Conservation (phyloP, 176 grass and related monocot genomes). For the Oryza meyeriana region DNA sequence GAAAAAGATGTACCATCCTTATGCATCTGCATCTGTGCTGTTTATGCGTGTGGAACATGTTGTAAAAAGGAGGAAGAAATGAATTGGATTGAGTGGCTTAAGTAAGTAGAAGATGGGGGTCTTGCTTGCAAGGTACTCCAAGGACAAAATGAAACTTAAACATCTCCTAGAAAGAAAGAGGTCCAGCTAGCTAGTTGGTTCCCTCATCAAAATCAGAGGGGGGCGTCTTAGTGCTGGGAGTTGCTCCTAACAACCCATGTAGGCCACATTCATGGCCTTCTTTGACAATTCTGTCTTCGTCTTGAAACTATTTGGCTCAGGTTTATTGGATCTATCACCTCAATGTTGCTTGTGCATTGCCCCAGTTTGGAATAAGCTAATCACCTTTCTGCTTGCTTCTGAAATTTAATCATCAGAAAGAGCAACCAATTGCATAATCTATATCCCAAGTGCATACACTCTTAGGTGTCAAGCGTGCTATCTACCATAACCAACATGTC, state of each 20-base stretch:
- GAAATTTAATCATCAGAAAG: not conserved
- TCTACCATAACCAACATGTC: not conserved
- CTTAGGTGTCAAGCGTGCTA: slow-evolving; percentile 18
- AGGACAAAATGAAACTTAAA: slow-evolving; percentile 28
- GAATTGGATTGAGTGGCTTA: slow-evolving; percentile 40
- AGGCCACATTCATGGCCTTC: slow-evolving; percentile 13
- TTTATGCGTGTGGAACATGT: not conserved
- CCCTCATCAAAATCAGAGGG: slow-evolving; percentile 45
- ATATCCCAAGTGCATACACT: not conserved
- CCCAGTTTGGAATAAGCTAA: not conserved
- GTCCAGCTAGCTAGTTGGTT: slow-evolving; percentile 35
- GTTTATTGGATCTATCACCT: slow-evolving; percentile 14
- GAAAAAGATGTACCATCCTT: not conserved
- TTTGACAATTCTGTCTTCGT: slow-evolving; percentile 26
- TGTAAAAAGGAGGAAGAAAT: slow-evolving; percentile 32
- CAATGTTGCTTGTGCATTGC: slow-evolving; percentile 29
- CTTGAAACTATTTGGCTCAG: slow-evolving; percentile 13
- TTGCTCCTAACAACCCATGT: slow-evolving; percentile 51
- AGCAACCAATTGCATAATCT: not conserved
- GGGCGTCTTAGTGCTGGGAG: slow-evolving; percentile 38
- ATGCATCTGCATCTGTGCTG: not conserved
- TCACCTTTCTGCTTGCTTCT: slow-evolving; percentile 41
- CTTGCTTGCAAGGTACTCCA: slow-evolving; percentile 78
- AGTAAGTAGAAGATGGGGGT: slow-evolving; percentile 7
- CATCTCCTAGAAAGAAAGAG: slow-evolving; percentile 25